These are phyloP conservation scores for Sanghuangporus baumii DNA, from an alignment of 1,284 basidiomycete species.

Conservation along the genomic window DNA sequence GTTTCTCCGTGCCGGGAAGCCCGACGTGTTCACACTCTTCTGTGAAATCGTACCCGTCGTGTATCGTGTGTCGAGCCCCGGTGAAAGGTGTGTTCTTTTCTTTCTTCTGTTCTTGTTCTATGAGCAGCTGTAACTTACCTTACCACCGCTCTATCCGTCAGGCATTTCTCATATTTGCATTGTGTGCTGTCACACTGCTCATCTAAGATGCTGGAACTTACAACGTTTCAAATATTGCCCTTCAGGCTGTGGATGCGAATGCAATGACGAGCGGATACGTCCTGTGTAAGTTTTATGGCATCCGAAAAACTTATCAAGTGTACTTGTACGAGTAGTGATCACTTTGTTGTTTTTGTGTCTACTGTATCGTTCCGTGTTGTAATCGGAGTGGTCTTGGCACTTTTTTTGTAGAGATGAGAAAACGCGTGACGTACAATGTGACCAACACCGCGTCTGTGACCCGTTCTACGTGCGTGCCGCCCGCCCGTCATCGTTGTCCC, in stretches of 20 bases:
- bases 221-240: conserved; percentile 47
- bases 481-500: neutral
- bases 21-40: conserved; percentile 46
- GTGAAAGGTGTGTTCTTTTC: conserved; percentile 55
- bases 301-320: neutral
- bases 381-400: neutral
- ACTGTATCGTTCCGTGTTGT: neutral
- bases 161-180: conserved; percentile 69
- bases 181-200: conserved; percentile 60
- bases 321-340: neutral
- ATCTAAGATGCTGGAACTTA: conserved; percentile 57
- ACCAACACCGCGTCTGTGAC: neutral
- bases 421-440: conserved; percentile 12
- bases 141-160: conserved; percentile 24
- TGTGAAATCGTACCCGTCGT: conserved; percentile 43
- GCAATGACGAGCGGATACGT: conserved; percentile 22
- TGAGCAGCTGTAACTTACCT: neutral
- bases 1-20: conserved; percentile 23
- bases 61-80: conserved; percentile 72
- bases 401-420: neutral
- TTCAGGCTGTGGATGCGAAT: conserved; percentile 60
- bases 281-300: neutral
- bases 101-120: neutral
- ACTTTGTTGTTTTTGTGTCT: neutral
- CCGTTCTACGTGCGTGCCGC: neutral